Percentiles rank a stretch among this genome's conserved stretches.
Conservation (phyloP, 176 grass and related monocot genomes). For the Thinopyrum elongatum region DNA sequence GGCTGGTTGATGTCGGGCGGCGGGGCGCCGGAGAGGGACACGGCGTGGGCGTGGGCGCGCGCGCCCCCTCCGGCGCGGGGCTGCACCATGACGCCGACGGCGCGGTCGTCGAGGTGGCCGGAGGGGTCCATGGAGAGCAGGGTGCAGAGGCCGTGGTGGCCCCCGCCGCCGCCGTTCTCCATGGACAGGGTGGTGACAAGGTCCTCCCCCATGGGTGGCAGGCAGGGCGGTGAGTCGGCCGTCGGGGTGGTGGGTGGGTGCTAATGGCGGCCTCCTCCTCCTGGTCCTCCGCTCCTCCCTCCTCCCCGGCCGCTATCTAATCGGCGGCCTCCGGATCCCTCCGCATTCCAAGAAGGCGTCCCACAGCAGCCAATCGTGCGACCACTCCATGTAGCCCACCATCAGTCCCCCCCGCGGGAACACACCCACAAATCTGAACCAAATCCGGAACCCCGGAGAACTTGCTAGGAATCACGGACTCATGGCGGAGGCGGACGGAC, state of each 20-base stretch:
- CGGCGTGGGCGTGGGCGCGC: conserved; percentile 17
- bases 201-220: conserved; percentile 73
- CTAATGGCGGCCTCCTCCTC: conserved; percentile 47
- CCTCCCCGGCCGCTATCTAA: conserved; percentile 64
- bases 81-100: conserved; percentile 66
- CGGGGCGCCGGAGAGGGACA: conserved; percentile 43
- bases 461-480: not conserved
- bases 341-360: conserved; percentile 98
- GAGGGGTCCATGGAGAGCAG: conserved; percentile 96
- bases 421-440: conserved; percentile 23
- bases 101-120: conserved; percentile 59
- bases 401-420: conserved; percentile 41
- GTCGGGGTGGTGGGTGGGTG: conserved; percentile 24
- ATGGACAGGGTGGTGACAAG: conserved; percentile 92
- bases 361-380: conserved; percentile 73
- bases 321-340: conserved; percentile 81
- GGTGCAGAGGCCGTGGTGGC: conserved; percentile 77
- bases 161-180: conserved; percentile 60
- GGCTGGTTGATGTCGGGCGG: conserved; percentile 99
- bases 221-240: not conserved
- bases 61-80: conserved; percentile 33
- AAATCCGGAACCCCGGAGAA: conserved; percentile 22
- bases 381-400: conserved; percentile 88
- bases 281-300: conserved; percentile 24
- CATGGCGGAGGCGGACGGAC: too few species aligned